Base-by-base conservation (phyloP, 768 basidiomycete species). In the Daedaleopsis sinensis region DNA sequence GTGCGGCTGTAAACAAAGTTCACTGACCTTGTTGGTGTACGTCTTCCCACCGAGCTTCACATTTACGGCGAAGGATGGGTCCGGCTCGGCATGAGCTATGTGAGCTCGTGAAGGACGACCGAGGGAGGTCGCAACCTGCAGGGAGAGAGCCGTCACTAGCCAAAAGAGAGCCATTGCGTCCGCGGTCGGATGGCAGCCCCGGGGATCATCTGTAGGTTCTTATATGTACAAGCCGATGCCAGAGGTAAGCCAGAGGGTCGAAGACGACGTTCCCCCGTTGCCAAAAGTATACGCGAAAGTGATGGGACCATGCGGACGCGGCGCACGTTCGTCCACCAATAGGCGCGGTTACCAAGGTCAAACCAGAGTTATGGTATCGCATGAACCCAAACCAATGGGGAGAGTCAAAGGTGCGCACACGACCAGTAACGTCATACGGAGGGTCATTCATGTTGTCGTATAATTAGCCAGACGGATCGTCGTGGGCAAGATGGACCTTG, bases 11-110 rank as follows among this genome's bases (percentile, higher is more conserved):
- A 23, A 38, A 36, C 35, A 50, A 18, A 13, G 32, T 18, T n/a
- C 18, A 43, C 2, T n/a, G 7, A 73, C 76, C 76, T 82, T 80
- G 68, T 82, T 82, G 23, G 80, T 62, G 62, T 78, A 83, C n/a
- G 74, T 79, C 57, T 74, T 65, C 6, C 78, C 79, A 48, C 70
- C 73, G 2, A 83, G 63, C 10, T 46, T 68, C n/a, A 77, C 77
- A 3, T 74, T 72, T 10, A 72, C 67, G 4, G 65, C 64, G n/a
- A 67, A 60, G 32, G 66, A 66, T 9, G 68, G 68, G 38, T 69
- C 68, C 2, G 67, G 68, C 51, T 69, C 70, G 15, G 59, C 19
- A 10, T 37, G 57, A 52, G 7, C 32, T 55, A 15, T 35, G 38
- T 1, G 46, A 19, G 46, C 5, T 38, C 6, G 37, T 18, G 19